phyloP scores from a whole-genome alignment of 345 rosid genomes.

The Schrenkiella parvula region DNA sequence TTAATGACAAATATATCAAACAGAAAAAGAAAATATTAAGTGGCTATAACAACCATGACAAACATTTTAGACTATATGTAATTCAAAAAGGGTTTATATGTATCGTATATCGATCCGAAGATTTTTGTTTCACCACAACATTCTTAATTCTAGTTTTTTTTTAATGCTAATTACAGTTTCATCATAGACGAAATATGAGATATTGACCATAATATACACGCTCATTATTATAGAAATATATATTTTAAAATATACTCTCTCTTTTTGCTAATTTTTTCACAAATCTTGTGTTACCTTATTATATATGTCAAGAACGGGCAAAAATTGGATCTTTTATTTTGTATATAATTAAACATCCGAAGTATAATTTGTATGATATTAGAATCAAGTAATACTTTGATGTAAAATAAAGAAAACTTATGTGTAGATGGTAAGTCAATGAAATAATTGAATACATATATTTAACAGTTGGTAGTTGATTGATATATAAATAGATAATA shows the following conservation, averaged over 20 bases:
- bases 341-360: neutral
- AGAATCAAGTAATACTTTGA: neutral
- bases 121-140: too few species aligned
- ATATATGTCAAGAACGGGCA: neutral
- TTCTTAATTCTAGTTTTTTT: too few species aligned
- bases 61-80: too few species aligned
- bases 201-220: neutral
- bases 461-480: slow-evolving; percentile 17
- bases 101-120: too few species aligned
- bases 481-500: neutral
- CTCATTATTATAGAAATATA: too few species aligned
- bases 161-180: too few species aligned
- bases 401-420: neutral
- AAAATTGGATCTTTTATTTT: neutral
- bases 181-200: too few species aligned
- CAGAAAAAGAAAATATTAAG: neutral
- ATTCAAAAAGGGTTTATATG: too few species aligned
- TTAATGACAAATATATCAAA: neutral
- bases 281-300: neutral
- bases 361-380: neutral
- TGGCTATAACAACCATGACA: neutral
- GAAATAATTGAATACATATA: neutral
- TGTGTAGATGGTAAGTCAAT: neutral
- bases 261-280: too few species aligned
- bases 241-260: neutral